phyloP scores from a whole-genome alignment of 495 filamentous ascomycete genomes.

The Penicillium silybi region DNA sequence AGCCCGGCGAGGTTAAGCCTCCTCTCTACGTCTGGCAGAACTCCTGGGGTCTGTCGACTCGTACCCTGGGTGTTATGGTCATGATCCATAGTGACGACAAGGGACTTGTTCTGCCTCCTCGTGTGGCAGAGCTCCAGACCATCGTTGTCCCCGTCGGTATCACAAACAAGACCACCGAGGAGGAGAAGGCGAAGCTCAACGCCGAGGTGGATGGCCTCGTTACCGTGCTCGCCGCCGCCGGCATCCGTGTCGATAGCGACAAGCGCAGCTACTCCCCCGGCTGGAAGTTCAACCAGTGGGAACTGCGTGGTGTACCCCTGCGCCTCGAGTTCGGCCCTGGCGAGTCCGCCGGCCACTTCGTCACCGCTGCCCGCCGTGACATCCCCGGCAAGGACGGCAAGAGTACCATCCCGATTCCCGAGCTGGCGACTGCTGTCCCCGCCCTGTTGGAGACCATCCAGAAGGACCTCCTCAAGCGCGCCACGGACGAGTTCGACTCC shows the following conservation, averaged over 20 bases:
- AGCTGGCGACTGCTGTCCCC: slow-evolving; percentile 67
- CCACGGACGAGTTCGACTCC: slow-evolving; percentile 66
- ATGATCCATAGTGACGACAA: slow-evolving; percentile 96
- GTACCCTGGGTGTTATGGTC: slow-evolving; percentile 95
- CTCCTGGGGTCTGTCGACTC: slow-evolving; percentile 95
- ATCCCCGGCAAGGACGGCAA: slow-evolving; percentile 65
- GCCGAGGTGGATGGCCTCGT: slow-evolving; percentile 66
- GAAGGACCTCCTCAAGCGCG: slow-evolving; percentile 75
- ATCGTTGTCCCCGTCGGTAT: slow-evolving; percentile 92
- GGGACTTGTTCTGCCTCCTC: slow-evolving; percentile 86
- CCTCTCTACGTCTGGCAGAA: slow-evolving; percentile 92
- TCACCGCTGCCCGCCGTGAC: slow-evolving; percentile 83
- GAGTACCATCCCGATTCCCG: slow-evolving; percentile 64
- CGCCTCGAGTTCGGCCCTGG: slow-evolving; percentile 94
- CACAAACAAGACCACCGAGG: slow-evolving; percentile 75
- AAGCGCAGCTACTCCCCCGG: slow-evolving; percentile 83
- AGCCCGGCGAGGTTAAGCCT: slow-evolving; percentile 65
- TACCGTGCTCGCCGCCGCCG: slow-evolving; percentile 57
- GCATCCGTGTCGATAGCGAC: slow-evolving; percentile 70
- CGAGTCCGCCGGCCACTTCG: slow-evolving; percentile 76
- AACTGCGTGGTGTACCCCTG: slow-evolving; percentile 88
- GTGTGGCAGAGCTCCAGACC: slow-evolving; percentile 80
- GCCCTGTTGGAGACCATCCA: slow-evolving; percentile 85
- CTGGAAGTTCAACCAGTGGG: slow-evolving; percentile 98
- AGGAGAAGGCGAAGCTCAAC: slow-evolving; percentile 68